Evolutionary conservation across 2,329 filamentous ascomycete genomes (phyloP).

Genomic region (Ramularia endophylla): DNA sequence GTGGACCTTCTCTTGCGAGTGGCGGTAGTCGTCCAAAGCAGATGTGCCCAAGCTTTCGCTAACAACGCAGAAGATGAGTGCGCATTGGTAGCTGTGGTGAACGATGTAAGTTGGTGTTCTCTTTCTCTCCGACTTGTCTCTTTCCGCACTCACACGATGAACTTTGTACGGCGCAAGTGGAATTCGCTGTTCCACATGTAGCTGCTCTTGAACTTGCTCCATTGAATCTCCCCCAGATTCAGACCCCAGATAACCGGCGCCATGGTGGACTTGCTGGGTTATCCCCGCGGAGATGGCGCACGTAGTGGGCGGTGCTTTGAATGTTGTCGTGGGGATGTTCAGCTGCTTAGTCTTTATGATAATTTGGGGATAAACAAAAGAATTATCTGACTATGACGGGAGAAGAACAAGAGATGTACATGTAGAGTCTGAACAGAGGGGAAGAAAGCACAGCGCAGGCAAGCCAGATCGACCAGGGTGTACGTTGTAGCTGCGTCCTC

Average conservation of each 20-base stretch:
- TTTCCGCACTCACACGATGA: conserved; percentile 39
- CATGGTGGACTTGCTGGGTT: conserved; percentile 17
- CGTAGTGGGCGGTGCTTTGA: no score
- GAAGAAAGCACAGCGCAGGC: no score
- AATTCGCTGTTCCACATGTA: conserved; percentile 52
- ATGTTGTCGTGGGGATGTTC: no score
- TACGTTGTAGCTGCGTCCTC: no score
- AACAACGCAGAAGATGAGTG: conserved; percentile 53
- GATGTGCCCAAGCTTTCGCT: conserved; percentile 54
- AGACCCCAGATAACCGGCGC: conserved; percentile 51
- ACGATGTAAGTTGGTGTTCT: no score
- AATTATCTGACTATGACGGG: background rate
- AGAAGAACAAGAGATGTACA: no score
- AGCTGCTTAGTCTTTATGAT: no score
- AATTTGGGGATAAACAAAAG: no score
- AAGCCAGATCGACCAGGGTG: no score
- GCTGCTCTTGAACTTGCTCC: conserved; percentile 52
- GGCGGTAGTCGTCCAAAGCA: conserved; percentile 50
- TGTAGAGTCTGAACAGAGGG: no score
- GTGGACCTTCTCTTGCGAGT: conserved; percentile 47
- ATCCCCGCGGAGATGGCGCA: no score
- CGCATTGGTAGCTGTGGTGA: conserved; percentile 44
- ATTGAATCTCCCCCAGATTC: conserved; percentile 52
- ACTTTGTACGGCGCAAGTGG: conserved; percentile 52
- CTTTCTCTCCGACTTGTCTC: no score